Evolutionary conservation across 1,139 yeast species (phyloP).

Genomic region (Kodamaea suecica): DNA sequence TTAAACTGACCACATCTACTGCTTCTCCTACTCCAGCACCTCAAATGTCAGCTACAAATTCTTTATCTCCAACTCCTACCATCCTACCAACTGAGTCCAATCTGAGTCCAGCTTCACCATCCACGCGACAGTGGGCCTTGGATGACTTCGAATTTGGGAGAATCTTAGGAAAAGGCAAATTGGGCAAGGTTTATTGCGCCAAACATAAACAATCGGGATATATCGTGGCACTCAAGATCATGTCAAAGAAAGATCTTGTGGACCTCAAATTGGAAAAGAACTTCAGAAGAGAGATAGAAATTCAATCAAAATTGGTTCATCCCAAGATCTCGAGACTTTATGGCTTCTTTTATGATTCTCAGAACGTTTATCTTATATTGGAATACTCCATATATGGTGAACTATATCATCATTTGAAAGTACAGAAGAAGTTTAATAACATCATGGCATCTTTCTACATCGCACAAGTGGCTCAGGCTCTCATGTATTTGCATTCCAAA

Average conservation of each 20-base stretch:
- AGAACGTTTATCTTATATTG: conserved; percentile 74
- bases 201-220: conserved; percentile 71
- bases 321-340: conserved; percentile 75
- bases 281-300: conserved; percentile 86
- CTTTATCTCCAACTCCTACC: no score
- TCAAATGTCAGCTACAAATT: conserved; percentile 4
- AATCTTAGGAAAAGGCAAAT: conserved; percentile 87
- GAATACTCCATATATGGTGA: conserved; percentile 91
- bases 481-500: conserved; percentile 70
- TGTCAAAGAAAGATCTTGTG: conserved; percentile 77
- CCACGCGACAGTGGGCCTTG: not conserved
- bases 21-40: conserved; percentile 3
- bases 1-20: conserved; percentile 1
- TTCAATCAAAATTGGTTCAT: conserved; percentile 76
- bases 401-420: conserved; percentile 67
- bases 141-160: conserved; percentile 82
- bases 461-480: conserved; percentile 78
- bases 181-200: conserved; percentile 91
- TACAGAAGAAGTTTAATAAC: conserved; percentile 66
- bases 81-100: not conserved
- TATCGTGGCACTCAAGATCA: conserved; percentile 85
- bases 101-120: not conserved
- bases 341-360: conserved; percentile 80
- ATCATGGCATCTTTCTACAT: conserved; percentile 73
- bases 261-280: conserved; percentile 82